Percentiles rank a stretch among this genome's conserved stretches.
phyloP scores from a whole-genome alignment of 495 filamentous ascomycete species.

The Hyphodiscus hymeniophilus region DNA sequence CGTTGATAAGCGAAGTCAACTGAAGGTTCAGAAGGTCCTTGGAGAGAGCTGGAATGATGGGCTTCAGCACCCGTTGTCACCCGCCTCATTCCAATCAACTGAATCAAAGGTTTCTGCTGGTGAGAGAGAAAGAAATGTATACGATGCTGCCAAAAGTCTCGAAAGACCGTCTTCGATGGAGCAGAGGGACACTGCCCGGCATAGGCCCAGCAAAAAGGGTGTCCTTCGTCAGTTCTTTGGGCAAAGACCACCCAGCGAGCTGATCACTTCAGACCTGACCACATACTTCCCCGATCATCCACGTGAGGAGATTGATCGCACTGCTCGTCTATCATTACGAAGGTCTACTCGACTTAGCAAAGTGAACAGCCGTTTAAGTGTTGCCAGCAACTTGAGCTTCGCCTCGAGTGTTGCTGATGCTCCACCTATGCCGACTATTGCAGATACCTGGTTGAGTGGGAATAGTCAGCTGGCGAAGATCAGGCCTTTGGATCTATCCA shows the following conservation, averaged over 20 bases:
- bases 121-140: conserved; percentile 56
- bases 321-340: conserved; percentile 81
- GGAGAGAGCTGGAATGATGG: conserved; percentile 76
- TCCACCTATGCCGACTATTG: conserved; percentile 93
- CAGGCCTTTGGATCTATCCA: conserved; percentile 35
- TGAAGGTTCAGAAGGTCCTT: conserved; percentile 75
- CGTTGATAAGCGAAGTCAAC: conserved; percentile 57
- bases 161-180: conserved; percentile 39
- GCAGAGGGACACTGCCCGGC: conserved; percentile 9
- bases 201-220: conserved; percentile 30
- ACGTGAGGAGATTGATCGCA: conserved; percentile 85
- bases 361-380: conserved; percentile 83
- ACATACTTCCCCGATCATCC: conserved; percentile 97
- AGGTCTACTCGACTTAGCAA: conserved; percentile 84
- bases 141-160: conserved; percentile 48
- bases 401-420: conserved; percentile 82
- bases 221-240: conserved; percentile 70
- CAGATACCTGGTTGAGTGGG: conserved; percentile 79
- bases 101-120: conserved; percentile 24
- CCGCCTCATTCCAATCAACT: conserved; percentile 48
- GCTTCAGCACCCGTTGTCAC: conserved; percentile 72
- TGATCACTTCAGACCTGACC: conserved; percentile 91
- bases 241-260: conserved; percentile 84
- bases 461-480: conserved; percentile 43
- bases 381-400: conserved; percentile 88